Conservation (phyloP, 495 filamentous ascomycete species). For the Thozetella sp. region DNA sequence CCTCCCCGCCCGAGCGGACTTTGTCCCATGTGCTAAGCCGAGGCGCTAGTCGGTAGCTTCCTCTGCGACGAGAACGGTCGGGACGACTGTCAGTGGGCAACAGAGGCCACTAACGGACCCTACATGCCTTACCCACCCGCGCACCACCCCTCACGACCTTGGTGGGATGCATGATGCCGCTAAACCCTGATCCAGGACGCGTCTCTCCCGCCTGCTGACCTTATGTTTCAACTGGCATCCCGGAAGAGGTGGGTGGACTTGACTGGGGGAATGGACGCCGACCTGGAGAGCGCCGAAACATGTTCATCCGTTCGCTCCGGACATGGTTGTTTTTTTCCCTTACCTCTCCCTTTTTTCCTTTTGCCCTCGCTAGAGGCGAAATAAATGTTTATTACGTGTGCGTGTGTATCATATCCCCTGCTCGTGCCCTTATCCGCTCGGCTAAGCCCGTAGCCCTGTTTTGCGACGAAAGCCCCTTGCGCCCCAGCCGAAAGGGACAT, state of each 20-base stretch:
- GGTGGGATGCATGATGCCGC: not conserved
- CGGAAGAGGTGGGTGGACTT: not conserved
- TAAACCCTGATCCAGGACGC: not conserved
- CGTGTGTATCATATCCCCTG: constrained; percentile 15
- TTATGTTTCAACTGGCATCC: not conserved
- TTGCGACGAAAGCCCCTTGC: no score
- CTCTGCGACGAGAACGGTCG: not conserved
- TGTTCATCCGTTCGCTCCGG: not conserved
- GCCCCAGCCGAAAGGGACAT: no score
- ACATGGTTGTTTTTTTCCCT: not conserved
- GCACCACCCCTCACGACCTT: no score
- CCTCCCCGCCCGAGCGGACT: not conserved
- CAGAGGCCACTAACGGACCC: not conserved
- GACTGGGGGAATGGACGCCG: not conserved
- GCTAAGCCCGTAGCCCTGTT: not conserved
- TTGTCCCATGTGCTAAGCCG: not conserved
- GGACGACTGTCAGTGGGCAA: not conserved
- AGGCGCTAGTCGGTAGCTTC: not conserved
- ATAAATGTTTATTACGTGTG: not conserved
- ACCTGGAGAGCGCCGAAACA: constrained; percentile 2
- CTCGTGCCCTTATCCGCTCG: constrained; percentile 12
- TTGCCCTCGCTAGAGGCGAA: not conserved
- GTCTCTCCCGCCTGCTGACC: constrained; percentile 5
- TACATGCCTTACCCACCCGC: not conserved
- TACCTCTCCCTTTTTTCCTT: constrained; percentile 3